Evolutionary conservation across 768 basidiomycete genomes (phyloP), one percentile per base, ranked within the genome.

Genomic region (Mycena alexandri): DNA sequence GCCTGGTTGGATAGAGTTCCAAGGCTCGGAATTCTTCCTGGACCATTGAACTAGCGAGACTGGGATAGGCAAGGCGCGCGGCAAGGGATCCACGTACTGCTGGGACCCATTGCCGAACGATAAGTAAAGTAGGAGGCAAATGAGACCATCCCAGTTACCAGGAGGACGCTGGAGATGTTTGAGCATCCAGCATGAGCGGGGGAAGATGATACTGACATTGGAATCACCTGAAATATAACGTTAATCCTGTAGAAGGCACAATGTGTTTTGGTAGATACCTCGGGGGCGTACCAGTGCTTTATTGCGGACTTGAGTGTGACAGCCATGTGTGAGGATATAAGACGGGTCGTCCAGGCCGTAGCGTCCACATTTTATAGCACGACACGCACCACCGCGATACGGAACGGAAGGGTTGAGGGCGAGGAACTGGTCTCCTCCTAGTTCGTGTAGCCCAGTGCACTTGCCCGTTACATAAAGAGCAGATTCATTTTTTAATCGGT

Each of bases 1-100:
- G 74, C 90, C 84, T 46, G 85, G 89, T 77, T 91, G 84, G 75
- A 95, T 86, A 58, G 87, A 85, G 81, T 95, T 95, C 94, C 94
- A 96, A n/a, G 95, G 95, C 29, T 90, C 90, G 29, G 93, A 92
- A 84, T 96, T 96, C 75, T 62, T 86, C 71, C 84, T 86, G 57
- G 85, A 84, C 86, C 86, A 87, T 73, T 86, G 77, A 58, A 86
- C 86, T 87, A 59, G n/a, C 59, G 25, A 63, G 33, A 46, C 12
- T 24, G 38, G 61, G 50, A 36, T 65, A 68, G 57, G 69, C 57
- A 60, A 60, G 53, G 22, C 48, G 43, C 34, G 36, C 51, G 33
- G 42, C 53, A 50, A 56, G 61, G 69, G 12, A 48, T 56, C 43
- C 50, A 80, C 84, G 76, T 71, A 90, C 89, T 81, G 25, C 71